These are phyloP conservation scores for Leptomonas seymouri DNA, from an alignment of 208 protist genomes.

Conservation along the genomic window DNA sequence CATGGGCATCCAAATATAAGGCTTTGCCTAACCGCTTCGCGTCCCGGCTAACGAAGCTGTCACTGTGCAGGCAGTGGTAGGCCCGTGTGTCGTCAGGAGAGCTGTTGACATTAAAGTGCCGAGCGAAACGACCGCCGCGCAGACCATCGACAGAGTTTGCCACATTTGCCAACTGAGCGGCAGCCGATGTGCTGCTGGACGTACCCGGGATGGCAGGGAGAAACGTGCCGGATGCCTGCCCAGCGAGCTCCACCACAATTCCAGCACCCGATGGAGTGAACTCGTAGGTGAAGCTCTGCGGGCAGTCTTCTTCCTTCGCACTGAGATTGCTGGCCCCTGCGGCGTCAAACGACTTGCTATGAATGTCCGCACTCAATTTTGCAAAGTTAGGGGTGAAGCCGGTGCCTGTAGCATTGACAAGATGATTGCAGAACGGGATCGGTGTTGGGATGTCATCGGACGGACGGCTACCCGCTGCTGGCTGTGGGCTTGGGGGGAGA, in stretches of 20 bases:
- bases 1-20: constrained; percentile 3
- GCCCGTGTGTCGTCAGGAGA: constrained; percentile 21
- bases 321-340: constrained; percentile 5
- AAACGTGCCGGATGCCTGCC: constrained; percentile 2
- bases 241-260: background rate
- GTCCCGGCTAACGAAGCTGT: constrained; percentile 11
- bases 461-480: background rate
- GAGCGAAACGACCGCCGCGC: constrained; percentile 10
- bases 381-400: background rate
- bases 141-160: constrained; percentile 16
- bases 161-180: background rate
- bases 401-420: background rate
- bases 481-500: background rate
- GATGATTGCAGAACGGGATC: background rate
- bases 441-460: background rate
- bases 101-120: constrained; percentile 9
- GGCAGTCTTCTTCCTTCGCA: constrained; percentile 17
- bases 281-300: constrained; percentile 18
- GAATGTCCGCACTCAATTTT: background rate
- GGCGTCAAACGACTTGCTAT: background rate
- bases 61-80: constrained; percentile 5
- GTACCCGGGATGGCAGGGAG: constrained; percentile 21
- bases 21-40: constrained; percentile 1
- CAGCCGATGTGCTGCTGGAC: background rate
- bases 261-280: background rate